phyloP scores from a whole-genome alignment of 108 stramenopile genomes.

The Pseudonitzschia delicatissima region DNA sequence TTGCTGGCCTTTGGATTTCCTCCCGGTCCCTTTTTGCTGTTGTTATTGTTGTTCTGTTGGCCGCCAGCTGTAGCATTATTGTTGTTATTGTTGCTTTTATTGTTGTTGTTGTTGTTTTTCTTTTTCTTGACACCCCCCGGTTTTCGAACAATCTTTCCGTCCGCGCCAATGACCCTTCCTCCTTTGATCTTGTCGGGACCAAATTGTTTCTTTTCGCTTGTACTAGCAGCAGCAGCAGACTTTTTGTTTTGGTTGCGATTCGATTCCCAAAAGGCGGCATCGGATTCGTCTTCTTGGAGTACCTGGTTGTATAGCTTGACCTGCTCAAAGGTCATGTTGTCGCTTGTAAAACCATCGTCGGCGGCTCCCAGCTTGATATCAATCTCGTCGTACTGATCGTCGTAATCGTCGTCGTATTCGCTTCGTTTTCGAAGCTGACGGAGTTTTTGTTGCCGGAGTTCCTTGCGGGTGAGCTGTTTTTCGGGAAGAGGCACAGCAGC shows the following conservation, averaged over 20 bases:
- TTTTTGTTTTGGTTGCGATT: constrained; percentile 45
- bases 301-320: constrained; percentile 70
- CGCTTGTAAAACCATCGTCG: constrained; percentile 39
- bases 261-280: constrained; percentile 70
- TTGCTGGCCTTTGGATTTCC: not conserved
- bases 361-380: constrained; percentile 50
- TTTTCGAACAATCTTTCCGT: constrained; percentile 61
- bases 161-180: constrained; percentile 72
- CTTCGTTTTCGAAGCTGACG: constrained; percentile 16
- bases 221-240: constrained; percentile 1
- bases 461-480: not conserved
- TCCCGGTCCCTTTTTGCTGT: constrained; percentile 1
- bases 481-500: not conserved
- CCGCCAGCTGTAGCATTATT: not conserved
- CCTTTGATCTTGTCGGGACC: constrained; percentile 86
- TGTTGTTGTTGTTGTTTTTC: constrained; percentile 30
- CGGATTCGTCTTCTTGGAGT: constrained; percentile 54
- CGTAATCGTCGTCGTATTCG: constrained; percentile 86
- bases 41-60: constrained; percentile 4
- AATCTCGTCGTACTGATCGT: constrained; percentile 83
- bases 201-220: constrained; percentile 40
- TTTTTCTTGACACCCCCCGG: constrained; percentile 36
- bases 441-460: constrained; percentile 17
- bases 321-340: constrained; percentile 44
- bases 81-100: constrained; percentile 5